Percentiles rank a stretch among this genome's conserved stretches.
phyloP scores from a whole-genome alignment of 345 rosid genomes.

The Camelina laxa region DNA sequence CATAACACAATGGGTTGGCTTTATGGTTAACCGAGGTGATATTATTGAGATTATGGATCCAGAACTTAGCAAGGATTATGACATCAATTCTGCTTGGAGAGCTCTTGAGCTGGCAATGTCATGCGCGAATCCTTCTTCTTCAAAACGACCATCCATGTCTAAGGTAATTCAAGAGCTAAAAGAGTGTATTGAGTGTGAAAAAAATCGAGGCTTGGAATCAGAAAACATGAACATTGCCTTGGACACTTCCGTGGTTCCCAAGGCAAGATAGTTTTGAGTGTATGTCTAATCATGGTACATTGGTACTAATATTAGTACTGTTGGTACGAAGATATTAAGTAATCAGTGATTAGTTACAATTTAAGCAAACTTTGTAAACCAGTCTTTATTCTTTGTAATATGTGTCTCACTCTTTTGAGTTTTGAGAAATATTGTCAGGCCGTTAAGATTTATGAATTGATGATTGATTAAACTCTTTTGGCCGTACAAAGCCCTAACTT shows the following conservation, averaged over 20 bases:
- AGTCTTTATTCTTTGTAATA: too few relatives aligned
- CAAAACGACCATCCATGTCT: slow-evolving; percentile 20
- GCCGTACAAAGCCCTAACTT: not conserved
- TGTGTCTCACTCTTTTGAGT: too few relatives aligned
- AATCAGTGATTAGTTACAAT: not conserved
- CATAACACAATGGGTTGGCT: slow-evolving; percentile 5
- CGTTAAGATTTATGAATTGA: not conserved
- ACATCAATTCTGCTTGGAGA: slow-evolving; percentile 24
- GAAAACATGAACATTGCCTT: not conserved
- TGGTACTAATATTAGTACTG: too few relatives aligned
- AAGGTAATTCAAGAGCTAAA: not conserved
- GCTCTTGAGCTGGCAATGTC: slow-evolving; percentile 31
- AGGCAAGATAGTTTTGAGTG: slow-evolving; percentile 4
- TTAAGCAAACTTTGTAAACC: not conserved
- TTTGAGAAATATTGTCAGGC: not conserved
- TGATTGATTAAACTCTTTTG: not conserved
- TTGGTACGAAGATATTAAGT: not conserved
- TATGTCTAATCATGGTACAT: not conserved
- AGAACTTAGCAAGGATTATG: not conserved
- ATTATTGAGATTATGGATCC: slow-evolving; percentile 6
- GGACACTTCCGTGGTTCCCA: not conserved
- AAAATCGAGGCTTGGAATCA: not conserved
- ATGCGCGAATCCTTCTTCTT: slow-evolving; percentile 1
- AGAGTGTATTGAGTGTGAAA: slow-evolving; percentile 4
- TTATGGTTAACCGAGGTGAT: not conserved